Base-by-base conservation (phyloP, 768 basidiomycete genomes). In the Suillus placidus region DNA sequence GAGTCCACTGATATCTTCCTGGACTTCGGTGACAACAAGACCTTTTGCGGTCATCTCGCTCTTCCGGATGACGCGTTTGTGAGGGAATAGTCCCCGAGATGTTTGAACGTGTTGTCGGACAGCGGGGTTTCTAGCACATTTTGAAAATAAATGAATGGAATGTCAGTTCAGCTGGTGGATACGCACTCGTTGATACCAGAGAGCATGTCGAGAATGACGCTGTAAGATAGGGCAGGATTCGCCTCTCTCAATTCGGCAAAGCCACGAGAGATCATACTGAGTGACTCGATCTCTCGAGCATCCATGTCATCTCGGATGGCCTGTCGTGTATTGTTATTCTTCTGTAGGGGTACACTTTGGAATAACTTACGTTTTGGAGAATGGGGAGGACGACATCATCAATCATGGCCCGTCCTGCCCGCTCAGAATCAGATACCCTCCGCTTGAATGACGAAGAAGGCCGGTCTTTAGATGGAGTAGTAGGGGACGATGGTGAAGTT, bases 151-250 rank as follows among this genome's bases (percentile, higher is more conserved):
- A 54, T 34, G 35, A 60, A 49, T 58, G 4, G 7, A 55, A 49
- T 62, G 58, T 35, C 20, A 56, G 30, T 20, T 60, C 35, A 13
- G 30, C 30, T 35, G 42, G 67, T 26, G 47, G 68, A 60, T 18
- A 85, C 92, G 68, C 76, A 95, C 95, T 94, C 92, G 75, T 97
- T 93, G 74, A 99, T 91, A 16, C 93, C 95, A 42, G 90, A 85
- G 12, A 99, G 82, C 47, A 99, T 87, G 72, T 98, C 96, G 63
- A 96, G 87, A 47, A 99, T 86, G 55, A 97, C 81, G 67, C 88
- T 90, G 74, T 97, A 97, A 0, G 94, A 92, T 38, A 97, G 82
- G 65, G 90, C 88, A 0, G 97, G 87, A 71, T 96, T 95, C 26
- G 87, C 85, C 20, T 90, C 88, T 65, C 89, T 88, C 23, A 99